These are phyloP conservation scores for Solanum habrochaites DNA, from an alignment of 257 asterid genomes.

Conservation along the genomic window DNA sequence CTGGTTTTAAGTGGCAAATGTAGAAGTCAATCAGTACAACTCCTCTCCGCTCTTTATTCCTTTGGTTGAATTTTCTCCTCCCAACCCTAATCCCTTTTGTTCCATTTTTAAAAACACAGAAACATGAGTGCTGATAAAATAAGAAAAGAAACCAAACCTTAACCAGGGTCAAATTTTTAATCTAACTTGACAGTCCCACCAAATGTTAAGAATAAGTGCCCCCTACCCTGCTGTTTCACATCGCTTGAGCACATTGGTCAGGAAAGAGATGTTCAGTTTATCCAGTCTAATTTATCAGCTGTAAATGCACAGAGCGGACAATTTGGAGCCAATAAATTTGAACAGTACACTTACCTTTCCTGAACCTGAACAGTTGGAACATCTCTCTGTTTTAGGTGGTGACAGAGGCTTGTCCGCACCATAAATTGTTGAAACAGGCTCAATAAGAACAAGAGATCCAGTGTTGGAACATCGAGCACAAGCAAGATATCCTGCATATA, in stretches of 20 bases:
- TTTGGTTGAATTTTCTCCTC: background rate
- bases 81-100: background rate
- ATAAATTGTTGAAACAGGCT: constrained; percentile 51
- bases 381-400: constrained; percentile 72
- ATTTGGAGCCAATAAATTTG: background rate
- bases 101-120: background rate
- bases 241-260: background rate
- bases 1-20: background rate
- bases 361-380: constrained; percentile 83
- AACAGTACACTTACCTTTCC: constrained; percentile 61
- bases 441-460: constrained; percentile 68
- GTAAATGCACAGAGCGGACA: background rate
- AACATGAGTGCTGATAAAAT: background rate
- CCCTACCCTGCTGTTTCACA: background rate
- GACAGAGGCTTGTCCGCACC: constrained; percentile 43
- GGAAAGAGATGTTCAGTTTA: background rate
- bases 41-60: background rate
- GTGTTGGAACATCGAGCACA: constrained; percentile 90
- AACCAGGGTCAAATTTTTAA: background rate
- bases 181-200: background rate
- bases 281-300: background rate
- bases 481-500: constrained; percentile 72
- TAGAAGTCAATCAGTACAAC: background rate
- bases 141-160: background rate
- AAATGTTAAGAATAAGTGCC: background rate